Conservation (phyloP, 106 monocot species). For the Dendrobium huoshanense region DNA sequence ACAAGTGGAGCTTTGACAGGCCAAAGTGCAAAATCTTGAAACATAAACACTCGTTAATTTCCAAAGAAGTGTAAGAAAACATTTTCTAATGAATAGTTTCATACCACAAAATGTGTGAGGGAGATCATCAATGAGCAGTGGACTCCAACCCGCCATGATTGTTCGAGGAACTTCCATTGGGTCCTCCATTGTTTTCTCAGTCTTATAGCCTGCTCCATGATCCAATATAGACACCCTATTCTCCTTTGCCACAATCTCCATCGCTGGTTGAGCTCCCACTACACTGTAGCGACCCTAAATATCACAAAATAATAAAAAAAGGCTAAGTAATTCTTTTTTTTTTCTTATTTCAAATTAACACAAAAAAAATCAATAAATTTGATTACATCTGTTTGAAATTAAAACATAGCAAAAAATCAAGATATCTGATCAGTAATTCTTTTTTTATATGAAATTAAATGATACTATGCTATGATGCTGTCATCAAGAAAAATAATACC, state of each 20-base stretch:
- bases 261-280: constrained; percentile 78
- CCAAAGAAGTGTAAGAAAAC: background rate
- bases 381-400: background rate
- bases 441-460: too few species aligned
- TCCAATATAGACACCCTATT: constrained; percentile 67
- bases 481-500: too few species aligned
- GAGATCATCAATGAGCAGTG: constrained; percentile 53
- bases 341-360: background rate
- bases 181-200: constrained; percentile 48
- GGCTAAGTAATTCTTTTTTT: background rate
- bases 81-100: background rate
- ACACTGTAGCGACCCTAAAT: constrained; percentile 75
- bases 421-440: too few species aligned
- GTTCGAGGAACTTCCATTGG: constrained; percentile 64
- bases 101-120: constrained; percentile 73
- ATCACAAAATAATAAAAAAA: background rate
- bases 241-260: constrained; percentile 86
- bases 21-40: too few species aligned
- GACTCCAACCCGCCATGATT: constrained; percentile 71
- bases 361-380: background rate
- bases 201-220: constrained; percentile 47
- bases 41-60: background rate
- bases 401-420: background rate
- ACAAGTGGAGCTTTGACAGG: background rate
- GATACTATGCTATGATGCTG: too few species aligned